Evolutionary conservation across 495 filamentous ascomycete genomes (phyloP), one percentile per base, ranked within the genome.

Genomic region (Penicillium herquei): DNA sequence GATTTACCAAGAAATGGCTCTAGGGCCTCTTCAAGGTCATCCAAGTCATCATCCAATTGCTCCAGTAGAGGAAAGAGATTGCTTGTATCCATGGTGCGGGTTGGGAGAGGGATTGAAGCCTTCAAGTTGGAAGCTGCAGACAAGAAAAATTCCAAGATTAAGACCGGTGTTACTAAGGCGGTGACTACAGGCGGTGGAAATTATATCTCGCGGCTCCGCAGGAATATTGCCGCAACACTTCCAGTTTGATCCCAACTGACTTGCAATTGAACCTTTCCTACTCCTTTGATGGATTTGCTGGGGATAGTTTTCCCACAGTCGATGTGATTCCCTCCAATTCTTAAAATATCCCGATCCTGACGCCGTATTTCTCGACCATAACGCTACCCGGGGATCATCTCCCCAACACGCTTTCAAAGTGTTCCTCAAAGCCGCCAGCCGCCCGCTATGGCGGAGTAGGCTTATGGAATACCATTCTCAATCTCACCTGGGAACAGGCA

Each of bases 1-100:
- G 86, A 76, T 31, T 70, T 73, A 16, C 79, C 77, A 32, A 96
- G 69, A 12, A 92, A 58, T 9, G 92, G 90, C 32, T 80, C 64
- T 26, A 98, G 75, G 5, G 79, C 73, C n/a, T 87, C 84, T 56
- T 91, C 82, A 21, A 97, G 79, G 51, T 88, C 83, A 68, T 92
- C 87, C 46, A 96, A 78, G 53, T 89, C 81, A 59, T 84, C 83
- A 48, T 90, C 87, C 8, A 97, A 83, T 56, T 82, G 76, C 59
- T 89, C 84, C 41, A 98, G 70, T 55, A 86, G 76, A 39, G 78
- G 70, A 34, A 74, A 43, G 37, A 84, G 50, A 58, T 77, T 64
- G 39, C 60, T 51, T 33, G 70, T 50, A 11, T 82, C 78, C 79
- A 82, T 63, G 44, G 39, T 61, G 59, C 34, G 58, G 30, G 50